Evolutionary conservation across 2,329 filamentous ascomycete genomes (phyloP).

Genomic region (Tetracladium maxilliforme): DNA sequence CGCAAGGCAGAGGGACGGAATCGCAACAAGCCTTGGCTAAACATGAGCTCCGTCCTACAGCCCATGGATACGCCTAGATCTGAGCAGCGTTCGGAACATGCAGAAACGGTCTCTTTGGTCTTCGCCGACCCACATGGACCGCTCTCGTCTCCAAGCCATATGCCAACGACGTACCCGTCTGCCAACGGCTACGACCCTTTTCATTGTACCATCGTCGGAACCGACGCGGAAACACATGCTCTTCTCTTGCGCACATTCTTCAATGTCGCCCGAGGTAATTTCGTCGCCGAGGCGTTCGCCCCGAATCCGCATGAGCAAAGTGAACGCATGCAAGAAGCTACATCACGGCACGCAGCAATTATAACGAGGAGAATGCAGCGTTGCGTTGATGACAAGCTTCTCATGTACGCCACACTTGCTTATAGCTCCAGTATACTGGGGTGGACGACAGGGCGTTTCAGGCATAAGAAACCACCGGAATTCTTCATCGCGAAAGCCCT

Average conservation of each 20-base stretch:
- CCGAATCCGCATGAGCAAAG: not conserved
- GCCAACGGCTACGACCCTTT: conserved; percentile 1
- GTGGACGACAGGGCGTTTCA: not conserved
- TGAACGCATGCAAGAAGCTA: not conserved
- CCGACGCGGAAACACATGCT: not conserved
- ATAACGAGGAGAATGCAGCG: not conserved
- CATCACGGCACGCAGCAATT: not conserved
- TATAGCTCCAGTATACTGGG: conserved; percentile 1
- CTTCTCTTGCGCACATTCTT: not conserved
- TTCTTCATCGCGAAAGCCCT: conserved; percentile 1
- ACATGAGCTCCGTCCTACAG: too few species aligned
- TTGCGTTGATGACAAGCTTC: not conserved
- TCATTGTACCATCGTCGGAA: not conserved
- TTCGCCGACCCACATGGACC: too few species aligned
- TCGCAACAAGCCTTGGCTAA: too few species aligned
- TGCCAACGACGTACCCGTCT: not conserved
- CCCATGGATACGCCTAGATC: too few species aligned
- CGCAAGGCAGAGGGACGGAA: too few species aligned
- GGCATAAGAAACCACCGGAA: not conserved
- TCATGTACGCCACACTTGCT: conserved; percentile 1
- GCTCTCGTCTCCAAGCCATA: too few species aligned
- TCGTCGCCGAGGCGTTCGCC: conserved; percentile 1
- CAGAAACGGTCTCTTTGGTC: too few species aligned
- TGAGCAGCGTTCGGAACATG: too few species aligned
- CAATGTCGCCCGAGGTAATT: not conserved